A percentile compares a stretch with the other conserved stretches of the same genome.
Conservation (phyloP, 2,329 filamentous ascomycete genomes). For the Exophiala viscosa region DNA sequence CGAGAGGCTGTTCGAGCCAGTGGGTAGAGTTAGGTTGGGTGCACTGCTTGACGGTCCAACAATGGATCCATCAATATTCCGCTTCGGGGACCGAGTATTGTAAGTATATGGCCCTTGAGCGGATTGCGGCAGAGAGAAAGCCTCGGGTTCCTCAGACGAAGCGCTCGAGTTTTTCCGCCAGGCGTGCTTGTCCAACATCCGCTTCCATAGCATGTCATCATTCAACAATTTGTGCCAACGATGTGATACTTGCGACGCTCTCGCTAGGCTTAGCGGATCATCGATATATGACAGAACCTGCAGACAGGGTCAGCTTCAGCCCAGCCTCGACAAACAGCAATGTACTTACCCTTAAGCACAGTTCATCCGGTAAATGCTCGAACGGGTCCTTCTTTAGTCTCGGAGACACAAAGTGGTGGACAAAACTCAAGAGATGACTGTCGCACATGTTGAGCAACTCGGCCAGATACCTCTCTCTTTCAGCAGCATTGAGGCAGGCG, state of each 20-base stretch:
- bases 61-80: slow-evolving; percentile 23
- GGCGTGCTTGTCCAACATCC: slow-evolving; percentile 91
- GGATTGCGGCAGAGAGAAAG: slow-evolving; percentile 44
- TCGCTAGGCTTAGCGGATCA: slow-evolving; percentile 86
- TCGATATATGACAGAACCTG: slow-evolving; percentile 96
- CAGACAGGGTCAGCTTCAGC: neutral
- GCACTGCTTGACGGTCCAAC: slow-evolving; percentile 44
- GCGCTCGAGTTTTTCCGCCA: slow-evolving; percentile 61
- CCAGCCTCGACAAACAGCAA: neutral
- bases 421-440: slow-evolving; percentile 90
- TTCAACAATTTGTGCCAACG: slow-evolving; percentile 90
- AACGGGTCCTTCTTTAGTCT: slow-evolving; percentile 95
- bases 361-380: slow-evolving; percentile 82
- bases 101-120: slow-evolving; percentile 45
- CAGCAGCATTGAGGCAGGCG: slow-evolving; percentile 67
- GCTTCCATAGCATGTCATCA: slow-evolving; percentile 98
- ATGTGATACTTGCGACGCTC: slow-evolving; percentile 92
- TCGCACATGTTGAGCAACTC: slow-evolving; percentile 92
- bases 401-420: slow-evolving; percentile 92
- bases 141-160: slow-evolving; percentile 36
- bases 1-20: slow-evolving; percentile 15
- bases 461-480: slow-evolving; percentile 76
- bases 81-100: slow-evolving; percentile 19
- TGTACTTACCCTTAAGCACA: slow-evolving; percentile 73
- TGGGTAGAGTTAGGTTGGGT: slow-evolving; percentile 43